Evolutionary conservation across 83 land plant genomes (phyloP).

Genomic region (Picea abies): DNA sequence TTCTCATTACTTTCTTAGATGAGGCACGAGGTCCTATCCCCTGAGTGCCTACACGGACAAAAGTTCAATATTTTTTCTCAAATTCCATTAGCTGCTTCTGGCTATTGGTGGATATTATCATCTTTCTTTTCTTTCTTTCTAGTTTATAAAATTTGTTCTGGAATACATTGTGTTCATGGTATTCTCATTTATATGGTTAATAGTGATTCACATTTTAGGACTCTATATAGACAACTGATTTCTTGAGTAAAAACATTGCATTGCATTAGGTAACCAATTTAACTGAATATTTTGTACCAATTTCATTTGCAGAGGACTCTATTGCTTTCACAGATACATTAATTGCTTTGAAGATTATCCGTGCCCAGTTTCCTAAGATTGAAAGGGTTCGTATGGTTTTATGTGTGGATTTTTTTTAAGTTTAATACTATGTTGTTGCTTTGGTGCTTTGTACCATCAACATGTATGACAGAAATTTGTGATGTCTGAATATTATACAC

Average conservation of each 20-base stretch:
- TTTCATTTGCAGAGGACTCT: slow-evolving; percentile 46
- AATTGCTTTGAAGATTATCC: slow-evolving; percentile 84
- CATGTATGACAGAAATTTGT: neutral
- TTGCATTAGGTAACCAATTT: neutral
- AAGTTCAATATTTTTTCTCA: no score
- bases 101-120: no score
- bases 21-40: no score
- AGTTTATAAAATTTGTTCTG: no score
- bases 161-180: no score
- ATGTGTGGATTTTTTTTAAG: neutral
- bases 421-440: neutral
- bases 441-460: neutral
- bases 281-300: neutral
- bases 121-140: no score
- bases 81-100: no score
- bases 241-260: neutral
- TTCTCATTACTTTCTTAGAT: no score
- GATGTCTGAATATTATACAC: neutral
- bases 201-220: no score
- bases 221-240: neutral
- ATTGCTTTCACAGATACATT: slow-evolving; percentile 68
- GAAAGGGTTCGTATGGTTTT: slow-evolving; percentile 50
- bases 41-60: no score
- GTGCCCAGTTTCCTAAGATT: slow-evolving; percentile 76
- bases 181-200: no score